Evolutionary conservation across 495 filamentous ascomycete genomes (phyloP).

Genomic region (Lophiotrema nucula): DNA sequence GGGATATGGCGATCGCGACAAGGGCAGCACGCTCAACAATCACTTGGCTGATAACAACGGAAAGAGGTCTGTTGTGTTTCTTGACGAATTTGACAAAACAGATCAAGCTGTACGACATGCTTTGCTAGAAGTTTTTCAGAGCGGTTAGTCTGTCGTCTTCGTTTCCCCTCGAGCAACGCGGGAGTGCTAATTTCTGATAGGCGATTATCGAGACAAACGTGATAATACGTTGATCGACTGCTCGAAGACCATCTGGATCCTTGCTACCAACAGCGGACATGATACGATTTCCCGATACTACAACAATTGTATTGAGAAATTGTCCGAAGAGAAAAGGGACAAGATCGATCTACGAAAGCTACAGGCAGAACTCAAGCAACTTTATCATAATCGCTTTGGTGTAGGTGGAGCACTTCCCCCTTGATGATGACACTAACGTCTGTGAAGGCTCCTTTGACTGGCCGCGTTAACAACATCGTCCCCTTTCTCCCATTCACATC

Average conservation of each 20-base stretch:
- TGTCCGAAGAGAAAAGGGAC: not conserved
- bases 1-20: constrained; percentile 40
- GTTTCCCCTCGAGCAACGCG: too few relatives aligned
- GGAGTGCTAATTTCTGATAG: too few relatives aligned
- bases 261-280: constrained; percentile 53
- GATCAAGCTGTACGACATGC: constrained; percentile 29
- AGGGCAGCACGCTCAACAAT: constrained; percentile 52
- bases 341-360: not conserved
- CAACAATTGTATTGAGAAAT: not conserved
- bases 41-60: constrained; percentile 48
- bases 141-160: too few relatives aligned
- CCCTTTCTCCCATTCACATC: constrained; percentile 50
- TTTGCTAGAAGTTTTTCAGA: constrained; percentile 5
- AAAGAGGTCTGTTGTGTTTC: constrained; percentile 49
- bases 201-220: constrained; percentile 50
- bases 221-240: constrained; percentile 47
- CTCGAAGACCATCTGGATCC: constrained; percentile 55
- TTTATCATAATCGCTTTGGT: not conserved
- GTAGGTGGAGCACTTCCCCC: too few relatives aligned
- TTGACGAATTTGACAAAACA: constrained; percentile 61
- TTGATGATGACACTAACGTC: too few relatives aligned
- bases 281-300: constrained; percentile 35
- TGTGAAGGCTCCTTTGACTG: constrained; percentile 42
- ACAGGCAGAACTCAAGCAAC: constrained; percentile 52
- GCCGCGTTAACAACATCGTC: constrained; percentile 45